A percentile compares a stretch with the other conserved stretches of the same genome.
Evolutionary conservation across 2,329 filamentous ascomycete species (phyloP).

Genomic region (Clonostachys sp.): DNA sequence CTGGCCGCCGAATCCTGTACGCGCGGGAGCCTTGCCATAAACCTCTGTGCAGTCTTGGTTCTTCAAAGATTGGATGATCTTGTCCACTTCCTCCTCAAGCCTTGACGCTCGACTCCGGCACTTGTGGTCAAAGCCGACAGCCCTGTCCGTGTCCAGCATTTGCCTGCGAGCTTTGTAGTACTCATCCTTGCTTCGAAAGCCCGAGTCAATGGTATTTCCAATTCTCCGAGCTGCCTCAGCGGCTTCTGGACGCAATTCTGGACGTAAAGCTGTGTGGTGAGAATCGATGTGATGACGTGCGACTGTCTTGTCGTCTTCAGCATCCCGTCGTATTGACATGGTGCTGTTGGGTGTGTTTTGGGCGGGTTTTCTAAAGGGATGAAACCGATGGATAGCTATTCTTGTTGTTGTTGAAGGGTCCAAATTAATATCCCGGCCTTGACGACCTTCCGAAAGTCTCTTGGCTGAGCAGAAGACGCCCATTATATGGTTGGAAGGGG

Average conservation of each 20-base stretch:
- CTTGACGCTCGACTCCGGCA: conserved; percentile 22
- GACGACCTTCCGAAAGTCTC: too few species aligned
- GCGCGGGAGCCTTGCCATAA: conserved; percentile 23
- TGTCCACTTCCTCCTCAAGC: conserved; percentile 29
- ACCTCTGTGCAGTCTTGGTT: conserved; percentile 24
- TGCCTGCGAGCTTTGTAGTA: conserved; percentile 24
- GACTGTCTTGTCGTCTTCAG: conserved; percentile 8
- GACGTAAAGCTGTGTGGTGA: conserved; percentile 13
- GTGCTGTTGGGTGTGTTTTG: background rate
- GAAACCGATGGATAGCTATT: too few species aligned
- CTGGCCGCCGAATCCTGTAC: conserved; percentile 35
- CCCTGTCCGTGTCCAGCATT: conserved; percentile 22
- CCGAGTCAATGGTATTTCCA: background rate
- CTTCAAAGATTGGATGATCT: conserved; percentile 31
- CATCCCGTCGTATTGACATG: background rate
- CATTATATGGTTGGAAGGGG: too few species aligned
- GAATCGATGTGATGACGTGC: conserved; percentile 15
- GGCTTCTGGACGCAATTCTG: background rate
- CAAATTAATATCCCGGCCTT: too few species aligned
- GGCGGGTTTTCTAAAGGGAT: background rate
- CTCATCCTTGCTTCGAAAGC: conserved; percentile 8
- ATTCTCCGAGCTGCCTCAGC: background rate
- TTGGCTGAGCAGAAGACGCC: too few species aligned
- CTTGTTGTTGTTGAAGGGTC: too few species aligned
- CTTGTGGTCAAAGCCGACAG: conserved; percentile 32